These are phyloP conservation scores for Lecanicillium sp. DNA, from an alignment of 2,329 filamentous ascomycete species.

Conservation along the genomic window DNA sequence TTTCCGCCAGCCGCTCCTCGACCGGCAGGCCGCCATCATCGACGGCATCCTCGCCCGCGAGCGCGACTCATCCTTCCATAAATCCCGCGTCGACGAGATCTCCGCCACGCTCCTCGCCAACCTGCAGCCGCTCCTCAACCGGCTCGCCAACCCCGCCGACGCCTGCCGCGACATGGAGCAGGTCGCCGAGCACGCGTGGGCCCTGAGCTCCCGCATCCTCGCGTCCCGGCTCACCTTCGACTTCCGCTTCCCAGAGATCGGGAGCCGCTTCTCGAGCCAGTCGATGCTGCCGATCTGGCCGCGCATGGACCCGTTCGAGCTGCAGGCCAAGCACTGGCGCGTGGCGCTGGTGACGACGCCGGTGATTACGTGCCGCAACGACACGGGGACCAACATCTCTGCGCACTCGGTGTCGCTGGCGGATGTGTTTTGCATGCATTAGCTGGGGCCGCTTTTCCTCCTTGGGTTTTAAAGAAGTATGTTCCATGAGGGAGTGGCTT, in stretches of 20 bases:
- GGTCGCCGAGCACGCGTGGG: slow-evolving; percentile 37
- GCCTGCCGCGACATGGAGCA: slow-evolving; percentile 38
- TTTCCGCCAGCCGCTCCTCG: slow-evolving; percentile 34
- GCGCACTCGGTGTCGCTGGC: slow-evolving; percentile 39
- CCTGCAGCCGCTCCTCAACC: slow-evolving; percentile 35
- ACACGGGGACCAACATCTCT: slow-evolving; percentile 39
- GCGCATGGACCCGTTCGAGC: slow-evolving; percentile 31
- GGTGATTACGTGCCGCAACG: slow-evolving; percentile 48
- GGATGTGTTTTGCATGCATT: slow-evolving; percentile 46
- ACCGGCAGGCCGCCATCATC: slow-evolving; percentile 31
- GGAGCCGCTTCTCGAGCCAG: slow-evolving; percentile 41
- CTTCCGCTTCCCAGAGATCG: slow-evolving; percentile 45
- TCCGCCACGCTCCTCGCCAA: slow-evolving; percentile 32
- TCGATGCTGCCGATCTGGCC: slow-evolving; percentile 44
- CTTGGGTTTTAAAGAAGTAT: too few species aligned
- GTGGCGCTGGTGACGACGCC: slow-evolving; percentile 50
- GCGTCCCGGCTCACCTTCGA: slow-evolving; percentile 38
- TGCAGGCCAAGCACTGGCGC: slow-evolving; percentile 46
- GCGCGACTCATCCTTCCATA: slow-evolving; percentile 25
- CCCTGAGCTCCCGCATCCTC: slow-evolving; percentile 42
- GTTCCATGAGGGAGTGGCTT: too few species aligned
- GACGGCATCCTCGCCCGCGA: slow-evolving; percentile 32
- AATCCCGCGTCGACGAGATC: slow-evolving; percentile 35
- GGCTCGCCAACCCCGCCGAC: slow-evolving; percentile 25
- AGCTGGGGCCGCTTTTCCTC: slow-evolving; percentile 5